Conservation (phyloP, 805 yeast species). For the Hanseniaspora lindneri region DNA sequence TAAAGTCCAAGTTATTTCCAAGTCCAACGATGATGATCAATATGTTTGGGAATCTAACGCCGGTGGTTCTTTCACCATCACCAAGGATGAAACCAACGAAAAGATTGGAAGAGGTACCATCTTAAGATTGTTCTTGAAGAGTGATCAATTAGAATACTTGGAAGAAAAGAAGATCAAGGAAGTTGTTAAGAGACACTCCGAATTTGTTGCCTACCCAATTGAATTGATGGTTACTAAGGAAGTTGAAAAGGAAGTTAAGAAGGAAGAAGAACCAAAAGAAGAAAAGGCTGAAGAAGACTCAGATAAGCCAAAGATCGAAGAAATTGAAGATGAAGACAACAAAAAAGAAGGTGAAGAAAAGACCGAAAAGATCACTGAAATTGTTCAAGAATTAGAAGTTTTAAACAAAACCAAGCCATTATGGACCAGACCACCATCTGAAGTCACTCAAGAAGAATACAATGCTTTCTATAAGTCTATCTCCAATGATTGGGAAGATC, state of each 20-base stretch:
- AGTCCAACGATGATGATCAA: constrained; percentile 98
- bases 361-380: constrained; percentile 83
- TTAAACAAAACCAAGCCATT: constrained; percentile 97
- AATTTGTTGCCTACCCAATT: constrained; percentile 97
- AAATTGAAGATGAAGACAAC: constrained; percentile 66
- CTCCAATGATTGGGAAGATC: constrained; percentile 99
- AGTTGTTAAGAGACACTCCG: constrained; percentile 98
- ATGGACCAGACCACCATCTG: constrained; percentile 99
- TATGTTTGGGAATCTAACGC: constrained; percentile 99
- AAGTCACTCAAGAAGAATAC: constrained; percentile 95
- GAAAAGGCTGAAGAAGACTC: constrained; percentile 42
- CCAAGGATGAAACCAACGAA: constrained; percentile 79
- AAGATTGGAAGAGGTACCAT: constrained; percentile 88
- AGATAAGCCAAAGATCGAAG: constrained; percentile 61
- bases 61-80: constrained; percentile 97
- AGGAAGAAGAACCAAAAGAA: constrained; percentile 48
- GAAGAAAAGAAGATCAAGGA: constrained; percentile 99
- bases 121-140: constrained; percentile 92
- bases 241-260: constrained; percentile 95
- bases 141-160: constrained; percentile 95
- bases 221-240: constrained; percentile 97
- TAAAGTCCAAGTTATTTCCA: constrained; percentile 94
- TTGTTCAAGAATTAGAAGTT: constrained; percentile 92
- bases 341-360: constrained; percentile 58
- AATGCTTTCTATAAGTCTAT: constrained; percentile 98